phyloP scores from a whole-genome alignment of 768 basidiomycete species.

The Thelephora aurantiotincta region DNA sequence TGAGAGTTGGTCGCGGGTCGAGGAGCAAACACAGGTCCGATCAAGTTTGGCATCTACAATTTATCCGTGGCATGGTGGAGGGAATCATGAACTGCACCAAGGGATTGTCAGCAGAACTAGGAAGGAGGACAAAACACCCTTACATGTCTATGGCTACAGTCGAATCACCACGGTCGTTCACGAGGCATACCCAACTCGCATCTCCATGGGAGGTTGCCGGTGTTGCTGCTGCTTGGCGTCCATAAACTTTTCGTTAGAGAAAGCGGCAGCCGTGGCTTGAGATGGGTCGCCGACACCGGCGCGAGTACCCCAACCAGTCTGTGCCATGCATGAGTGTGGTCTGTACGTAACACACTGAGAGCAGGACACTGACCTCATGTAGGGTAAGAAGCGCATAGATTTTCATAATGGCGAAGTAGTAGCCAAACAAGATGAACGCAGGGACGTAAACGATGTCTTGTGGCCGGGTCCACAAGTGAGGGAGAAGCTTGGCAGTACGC shows the following conservation, averaged over 20 bases:
- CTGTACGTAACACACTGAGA: neutral
- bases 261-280: conserved; percentile 59
- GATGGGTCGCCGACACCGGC: conserved; percentile 80
- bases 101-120: too few species aligned
- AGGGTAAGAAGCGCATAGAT: conserved; percentile 81
- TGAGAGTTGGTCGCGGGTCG: too few species aligned
- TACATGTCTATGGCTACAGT: too few species aligned
- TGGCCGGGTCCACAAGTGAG: conserved; percentile 45
- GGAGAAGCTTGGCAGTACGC: conserved; percentile 60
- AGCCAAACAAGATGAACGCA: conserved; percentile 70
- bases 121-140: too few species aligned
- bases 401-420: conserved; percentile 94
- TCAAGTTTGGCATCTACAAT: too few species aligned
- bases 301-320: conserved; percentile 95
- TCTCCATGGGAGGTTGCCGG: too few species aligned
- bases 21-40: too few species aligned
- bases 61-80: too few species aligned
- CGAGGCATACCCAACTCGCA: too few species aligned
- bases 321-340: conserved; percentile 1
- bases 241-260: conserved; percentile 22
- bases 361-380: conserved; percentile 51
- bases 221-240: conserved; percentile 5
- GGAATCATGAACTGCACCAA: too few species aligned
- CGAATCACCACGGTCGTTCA: too few species aligned
- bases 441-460: conserved; percentile 45